Evolutionary conservation across 2,329 filamentous ascomycete species (phyloP), one percentile per base, ranked within the genome.

Genomic region (Cryphonectria naterciae): DNA sequence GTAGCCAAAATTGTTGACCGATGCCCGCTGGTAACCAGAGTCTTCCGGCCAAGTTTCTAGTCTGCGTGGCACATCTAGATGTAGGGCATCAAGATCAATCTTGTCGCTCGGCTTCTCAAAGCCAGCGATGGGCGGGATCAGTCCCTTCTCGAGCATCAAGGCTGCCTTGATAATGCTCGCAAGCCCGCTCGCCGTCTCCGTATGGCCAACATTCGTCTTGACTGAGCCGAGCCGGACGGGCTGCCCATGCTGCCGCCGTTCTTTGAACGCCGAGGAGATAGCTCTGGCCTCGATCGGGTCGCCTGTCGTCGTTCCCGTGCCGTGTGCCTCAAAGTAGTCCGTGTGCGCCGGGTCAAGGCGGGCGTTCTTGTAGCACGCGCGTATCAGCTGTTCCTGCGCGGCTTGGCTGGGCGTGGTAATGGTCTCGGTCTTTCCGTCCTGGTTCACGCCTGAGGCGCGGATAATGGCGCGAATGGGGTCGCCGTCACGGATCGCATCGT

Each of bases 1-100:
- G 39, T 81, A 84, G 1, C 83, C 84, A 69, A 84, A 85, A 10
- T 79, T 81, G 71, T 83, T 83, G 64, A 83, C 76, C 66, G 32
- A 73, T 32, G 74, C 77, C 46, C 65, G 73, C 56, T 71, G 72
- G 72, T 13, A 56, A 25, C 37, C 65, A 56, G 68, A 63, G 8
- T 22, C 41, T 2, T 49, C 58, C 5, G 11, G 74, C 72, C 71
- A 71, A 70, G 63, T 70, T 58, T 73, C 71, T 15, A 77, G 58
- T 0, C 67, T 69, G 1, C 75, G 65, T 1, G 73, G 70, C n/a
- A 73, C 72, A 52, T 68, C 60, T 0, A 73, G 22, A 1, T 39
- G 41, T 37, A 60, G 35, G 19, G 68, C 62, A 15, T 68, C 73
- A 1, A 74, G 32, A 1, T 69, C 58, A 17, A 76, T 39, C 1